Evolutionary conservation across 1,284 basidiomycete species (phyloP).

Genomic region (Golubevia pallescens): DNA sequence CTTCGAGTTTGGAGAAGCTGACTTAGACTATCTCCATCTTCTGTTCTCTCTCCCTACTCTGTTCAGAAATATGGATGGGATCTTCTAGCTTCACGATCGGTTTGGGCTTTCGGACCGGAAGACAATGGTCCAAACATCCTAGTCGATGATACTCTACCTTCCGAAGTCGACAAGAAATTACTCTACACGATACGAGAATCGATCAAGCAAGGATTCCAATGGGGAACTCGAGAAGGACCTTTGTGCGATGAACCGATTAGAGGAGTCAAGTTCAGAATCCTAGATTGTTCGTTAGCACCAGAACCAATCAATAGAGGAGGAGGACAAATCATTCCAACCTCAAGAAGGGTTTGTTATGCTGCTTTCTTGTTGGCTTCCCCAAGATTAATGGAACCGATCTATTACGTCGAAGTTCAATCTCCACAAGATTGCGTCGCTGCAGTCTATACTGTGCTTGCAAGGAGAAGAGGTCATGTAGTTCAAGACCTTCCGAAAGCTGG

Average conservation of each 20-base stretch:
- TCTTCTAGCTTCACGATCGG: conserved; percentile 47
- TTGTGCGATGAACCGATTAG: conserved; percentile 60
- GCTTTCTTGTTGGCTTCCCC: conserved; percentile 55
- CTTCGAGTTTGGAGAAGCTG: no score
- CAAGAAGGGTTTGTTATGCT: conserved; percentile 50
- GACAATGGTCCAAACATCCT: conserved; percentile 53
- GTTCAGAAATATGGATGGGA: conserved; percentile 62
- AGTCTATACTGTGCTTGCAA: conserved; percentile 55
- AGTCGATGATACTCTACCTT: conserved; percentile 60
- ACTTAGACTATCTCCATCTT: no score
- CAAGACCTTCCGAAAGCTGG: conserved; percentile 56
- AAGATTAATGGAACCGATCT: conserved; percentile 60
- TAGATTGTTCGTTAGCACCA: conserved; percentile 34
- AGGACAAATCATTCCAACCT: conserved; percentile 61
- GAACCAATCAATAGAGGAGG: conserved; percentile 56
- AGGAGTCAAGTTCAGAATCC: conserved; percentile 61
- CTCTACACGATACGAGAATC: conserved; percentile 49
- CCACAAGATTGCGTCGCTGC: conserved; percentile 39
- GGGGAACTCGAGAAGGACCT: conserved; percentile 58
- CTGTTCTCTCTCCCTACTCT: no score
- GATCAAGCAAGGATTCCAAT: conserved; percentile 60
- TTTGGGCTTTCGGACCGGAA: conserved; percentile 62
- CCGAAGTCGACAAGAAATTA: conserved; percentile 58
- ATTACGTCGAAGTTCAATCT: conserved; percentile 47
- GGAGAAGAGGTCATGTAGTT: conserved; percentile 54